Evolutionary conservation across 768 basidiomycete genomes (phyloP).

Genomic region (Arthromyces matolae): DNA sequence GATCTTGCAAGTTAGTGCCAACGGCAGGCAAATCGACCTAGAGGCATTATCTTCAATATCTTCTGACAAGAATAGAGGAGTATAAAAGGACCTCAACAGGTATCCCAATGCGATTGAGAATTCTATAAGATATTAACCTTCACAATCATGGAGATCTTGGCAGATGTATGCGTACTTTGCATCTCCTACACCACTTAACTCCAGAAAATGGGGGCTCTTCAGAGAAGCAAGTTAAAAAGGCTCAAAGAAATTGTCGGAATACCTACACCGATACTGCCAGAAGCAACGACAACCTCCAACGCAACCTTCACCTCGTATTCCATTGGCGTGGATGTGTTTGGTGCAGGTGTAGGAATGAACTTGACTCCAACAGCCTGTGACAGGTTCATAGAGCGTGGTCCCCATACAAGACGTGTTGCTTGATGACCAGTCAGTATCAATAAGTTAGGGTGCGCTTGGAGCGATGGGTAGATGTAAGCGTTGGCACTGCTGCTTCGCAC

Average conservation of each 20-base stretch:
- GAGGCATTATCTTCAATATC: neutral
- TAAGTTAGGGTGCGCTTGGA: conserved; percentile 8
- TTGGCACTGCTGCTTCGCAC: conserved; percentile 14
- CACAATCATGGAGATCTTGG: neutral
- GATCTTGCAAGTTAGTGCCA: conserved; percentile 17
- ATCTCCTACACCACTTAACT: conserved; percentile 14
- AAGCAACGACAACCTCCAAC: conserved; percentile 10
- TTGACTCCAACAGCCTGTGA: conserved; percentile 13
- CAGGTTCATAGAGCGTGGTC: neutral
- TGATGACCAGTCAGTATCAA: conserved; percentile 12
- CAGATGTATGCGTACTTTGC: neutral
- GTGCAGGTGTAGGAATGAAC: conserved; percentile 5
- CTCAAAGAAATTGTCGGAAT: neutral
- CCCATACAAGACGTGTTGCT: conserved; percentile 11
- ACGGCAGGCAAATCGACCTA: conserved; percentile 15
- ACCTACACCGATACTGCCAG: conserved; percentile 14
- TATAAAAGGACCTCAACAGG: conserved; percentile 1
- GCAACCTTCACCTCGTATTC: neutral
- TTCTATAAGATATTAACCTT: neutral
- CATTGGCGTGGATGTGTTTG: neutral
- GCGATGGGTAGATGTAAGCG: conserved; percentile 14
- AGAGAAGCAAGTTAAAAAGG: neutral
- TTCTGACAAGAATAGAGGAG: neutral
- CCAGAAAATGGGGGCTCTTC: conserved; percentile 14
- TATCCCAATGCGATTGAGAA: conserved; percentile 8